phyloP scores from a whole-genome alignment of 176 grass and related monocot species.

The Cenchrus purpureus region DNA sequence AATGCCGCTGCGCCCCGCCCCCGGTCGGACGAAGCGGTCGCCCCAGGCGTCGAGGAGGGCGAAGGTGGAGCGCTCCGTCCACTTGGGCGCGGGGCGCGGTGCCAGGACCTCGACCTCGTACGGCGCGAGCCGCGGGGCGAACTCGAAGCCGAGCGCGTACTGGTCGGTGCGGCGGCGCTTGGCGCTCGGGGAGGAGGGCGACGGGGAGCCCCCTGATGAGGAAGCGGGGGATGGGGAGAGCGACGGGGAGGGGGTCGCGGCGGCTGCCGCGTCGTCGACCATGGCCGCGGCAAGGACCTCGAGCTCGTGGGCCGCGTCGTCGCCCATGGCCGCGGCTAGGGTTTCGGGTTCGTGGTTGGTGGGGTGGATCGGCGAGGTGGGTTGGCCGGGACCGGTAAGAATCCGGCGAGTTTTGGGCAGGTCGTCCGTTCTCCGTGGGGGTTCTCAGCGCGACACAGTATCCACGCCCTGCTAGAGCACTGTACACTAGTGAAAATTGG shows the following conservation, averaged over 20 bases:
- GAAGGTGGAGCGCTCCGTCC: conserved; percentile 85
- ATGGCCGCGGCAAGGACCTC: conserved; percentile 37
- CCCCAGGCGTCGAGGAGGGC: conserved; percentile 84
- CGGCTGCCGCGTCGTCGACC: conserved; percentile 50
- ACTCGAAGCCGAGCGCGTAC: conserved; percentile 70
- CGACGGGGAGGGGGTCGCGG: conserved; percentile 32
- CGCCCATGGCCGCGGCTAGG: conserved; percentile 14
- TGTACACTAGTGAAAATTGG: not conserved
- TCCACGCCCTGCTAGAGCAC: not conserved
- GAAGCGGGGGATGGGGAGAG: conserved; percentile 31
- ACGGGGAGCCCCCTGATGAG: conserved; percentile 45
- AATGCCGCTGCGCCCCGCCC: conserved; percentile 62
- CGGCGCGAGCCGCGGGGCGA: conserved; percentile 56
- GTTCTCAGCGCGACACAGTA: not conserved
- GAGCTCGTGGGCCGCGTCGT: not conserved
- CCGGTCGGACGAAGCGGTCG: conserved; percentile 61
- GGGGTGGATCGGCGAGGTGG: conserved; percentile 36
- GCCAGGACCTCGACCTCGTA: not conserved
- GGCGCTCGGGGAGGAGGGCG: conserved; percentile 34
- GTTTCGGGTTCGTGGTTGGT: conserved; percentile 31
- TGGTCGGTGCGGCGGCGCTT: conserved; percentile 61
- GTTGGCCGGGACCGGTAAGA: conserved; percentile 38
- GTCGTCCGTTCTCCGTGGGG: not conserved
- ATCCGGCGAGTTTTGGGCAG: conserved; percentile 41
- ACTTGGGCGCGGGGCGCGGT: conserved; percentile 36